A percentile compares a stretch with the other conserved stretches of the same genome.
These are phyloP conservation scores for Lagerstroemia speciosa DNA, from an alignment of 345 rosid species.

Conservation along the genomic window DNA sequence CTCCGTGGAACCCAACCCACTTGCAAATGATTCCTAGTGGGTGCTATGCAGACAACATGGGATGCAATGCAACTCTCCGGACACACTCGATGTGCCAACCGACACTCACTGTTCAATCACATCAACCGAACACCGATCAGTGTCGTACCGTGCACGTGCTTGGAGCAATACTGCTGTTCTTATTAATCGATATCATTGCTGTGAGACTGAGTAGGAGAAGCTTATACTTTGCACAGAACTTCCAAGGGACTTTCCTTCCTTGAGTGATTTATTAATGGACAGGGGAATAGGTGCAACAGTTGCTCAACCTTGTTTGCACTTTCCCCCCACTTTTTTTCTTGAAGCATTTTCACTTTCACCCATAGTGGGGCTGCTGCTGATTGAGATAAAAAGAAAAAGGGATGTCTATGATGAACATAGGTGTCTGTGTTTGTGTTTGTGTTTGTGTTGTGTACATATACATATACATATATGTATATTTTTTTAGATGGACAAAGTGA, in stretches of 20 bases:
- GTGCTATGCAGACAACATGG: slow-evolving; percentile 1
- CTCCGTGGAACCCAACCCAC: background rate
- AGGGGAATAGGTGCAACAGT: background rate
- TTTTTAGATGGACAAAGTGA: background rate
- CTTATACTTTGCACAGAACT: no score
- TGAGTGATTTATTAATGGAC: background rate
- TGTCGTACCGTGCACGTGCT: background rate
- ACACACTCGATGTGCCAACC: background rate
- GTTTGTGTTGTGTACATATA: no score
- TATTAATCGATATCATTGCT: no score
- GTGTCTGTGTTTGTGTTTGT: background rate
- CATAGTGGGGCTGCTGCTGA: slow-evolving; percentile 1
- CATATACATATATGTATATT: background rate
- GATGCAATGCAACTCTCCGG: background rate
- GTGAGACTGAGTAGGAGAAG: no score
- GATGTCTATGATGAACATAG: background rate
- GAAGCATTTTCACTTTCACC: slow-evolving; percentile 1
- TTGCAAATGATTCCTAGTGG: background rate
- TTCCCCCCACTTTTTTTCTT: background rate
- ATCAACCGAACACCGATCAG: background rate
- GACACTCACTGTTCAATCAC: background rate
- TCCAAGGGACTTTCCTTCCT: background rate
- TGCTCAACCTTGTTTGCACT: background rate
- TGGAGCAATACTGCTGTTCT: no score
- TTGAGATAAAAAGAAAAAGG: background rate